A percentile compares a stretch with the other conserved stretches of the same genome.
Evolutionary conservation across 2,329 filamentous ascomycete genomes (phyloP).

Genomic region (Cladosporium colombiae): DNA sequence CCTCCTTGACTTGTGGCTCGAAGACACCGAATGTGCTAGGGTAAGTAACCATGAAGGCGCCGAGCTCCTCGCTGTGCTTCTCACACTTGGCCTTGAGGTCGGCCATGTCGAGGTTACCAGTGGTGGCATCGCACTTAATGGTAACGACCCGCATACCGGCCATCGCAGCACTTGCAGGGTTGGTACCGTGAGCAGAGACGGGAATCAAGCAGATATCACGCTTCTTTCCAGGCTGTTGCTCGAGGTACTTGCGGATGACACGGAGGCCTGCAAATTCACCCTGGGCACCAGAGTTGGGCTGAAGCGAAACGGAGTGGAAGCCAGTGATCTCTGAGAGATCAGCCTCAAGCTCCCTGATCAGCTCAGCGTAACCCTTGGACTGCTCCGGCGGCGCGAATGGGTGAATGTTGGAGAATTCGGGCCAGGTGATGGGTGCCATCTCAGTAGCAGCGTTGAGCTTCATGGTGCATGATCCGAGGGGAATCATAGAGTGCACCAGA

Average conservation of each 20-base stretch:
- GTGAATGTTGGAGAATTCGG: slow-evolving; percentile 76
- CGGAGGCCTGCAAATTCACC: slow-evolving; percentile 91
- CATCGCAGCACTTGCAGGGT: slow-evolving; percentile 94
- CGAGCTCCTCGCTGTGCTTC: slow-evolving; percentile 81
- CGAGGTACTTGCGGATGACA: slow-evolving; percentile 81
- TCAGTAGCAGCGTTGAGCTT: slow-evolving; percentile 93
- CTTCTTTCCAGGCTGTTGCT: slow-evolving; percentile 65
- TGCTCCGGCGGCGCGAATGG: slow-evolving; percentile 70
- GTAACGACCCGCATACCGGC: slow-evolving; percentile 91
- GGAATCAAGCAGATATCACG: slow-evolving; percentile 93
- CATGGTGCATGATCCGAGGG: slow-evolving; percentile 96
- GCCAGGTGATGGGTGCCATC: slow-evolving; percentile 82
- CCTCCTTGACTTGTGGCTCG: slow-evolving; percentile 83
- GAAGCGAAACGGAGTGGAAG: slow-evolving; percentile 84
- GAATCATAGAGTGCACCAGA: slow-evolving; percentile 95
- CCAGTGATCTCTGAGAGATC: slow-evolving; percentile 83
- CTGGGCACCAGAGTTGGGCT: slow-evolving; percentile 95
- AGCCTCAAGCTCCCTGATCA: slow-evolving; percentile 71
- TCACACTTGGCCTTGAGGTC: slow-evolving; percentile 87
- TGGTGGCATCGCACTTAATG: slow-evolving; percentile 83
- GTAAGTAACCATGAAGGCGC: slow-evolving; percentile 95
- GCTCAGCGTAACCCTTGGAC: slow-evolving; percentile 65
- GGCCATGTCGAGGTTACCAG: slow-evolving; percentile 83
- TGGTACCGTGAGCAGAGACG: slow-evolving; percentile 92
- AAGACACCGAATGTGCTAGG: slow-evolving; percentile 95